phyloP scores from a whole-genome alignment of 345 rosid genomes.

The Citrus cavaleriei region DNA sequence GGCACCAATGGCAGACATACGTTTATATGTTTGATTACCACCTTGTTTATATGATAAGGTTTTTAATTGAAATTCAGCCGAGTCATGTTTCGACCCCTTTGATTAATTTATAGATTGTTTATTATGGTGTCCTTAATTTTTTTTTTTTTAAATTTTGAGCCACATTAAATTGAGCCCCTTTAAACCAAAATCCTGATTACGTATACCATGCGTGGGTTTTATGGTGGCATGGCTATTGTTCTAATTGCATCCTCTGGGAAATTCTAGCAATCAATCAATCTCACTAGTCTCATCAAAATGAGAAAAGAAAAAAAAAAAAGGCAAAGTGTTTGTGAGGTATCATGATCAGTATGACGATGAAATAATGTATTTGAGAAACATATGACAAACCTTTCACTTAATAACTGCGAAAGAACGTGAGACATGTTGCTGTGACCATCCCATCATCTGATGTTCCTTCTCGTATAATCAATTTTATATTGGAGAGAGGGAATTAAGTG shows the following conservation, averaged over 20 bases:
- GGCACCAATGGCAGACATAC: too few relatives aligned
- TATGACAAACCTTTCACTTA: neutral
- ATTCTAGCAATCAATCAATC: neutral
- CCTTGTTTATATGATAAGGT: too few relatives aligned
- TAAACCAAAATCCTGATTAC: too few relatives aligned
- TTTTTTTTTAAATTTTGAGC: too few relatives aligned
- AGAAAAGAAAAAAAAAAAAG: neutral
- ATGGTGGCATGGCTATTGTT: too few relatives aligned
- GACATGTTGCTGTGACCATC: neutral
- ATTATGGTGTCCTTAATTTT: too few relatives aligned
- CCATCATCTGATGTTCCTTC: neutral
- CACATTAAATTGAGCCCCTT: too few relatives aligned
- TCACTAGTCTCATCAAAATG: neutral
- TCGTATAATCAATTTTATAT: neutral
- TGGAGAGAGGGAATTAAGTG: constrained; percentile 3
- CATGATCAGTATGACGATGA: neutral
- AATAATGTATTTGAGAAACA: neutral
- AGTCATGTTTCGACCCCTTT: too few relatives aligned
- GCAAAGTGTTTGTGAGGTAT: neutral
- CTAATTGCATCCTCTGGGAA: neutral
- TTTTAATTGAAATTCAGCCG: too few relatives aligned
- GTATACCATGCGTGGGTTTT: too few relatives aligned
- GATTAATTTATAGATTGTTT: too few relatives aligned
- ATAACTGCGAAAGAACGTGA: neutral
- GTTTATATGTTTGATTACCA: too few relatives aligned